Conservation (phyloP, 257 asterid species). For the Petunia axillaris region DNA sequence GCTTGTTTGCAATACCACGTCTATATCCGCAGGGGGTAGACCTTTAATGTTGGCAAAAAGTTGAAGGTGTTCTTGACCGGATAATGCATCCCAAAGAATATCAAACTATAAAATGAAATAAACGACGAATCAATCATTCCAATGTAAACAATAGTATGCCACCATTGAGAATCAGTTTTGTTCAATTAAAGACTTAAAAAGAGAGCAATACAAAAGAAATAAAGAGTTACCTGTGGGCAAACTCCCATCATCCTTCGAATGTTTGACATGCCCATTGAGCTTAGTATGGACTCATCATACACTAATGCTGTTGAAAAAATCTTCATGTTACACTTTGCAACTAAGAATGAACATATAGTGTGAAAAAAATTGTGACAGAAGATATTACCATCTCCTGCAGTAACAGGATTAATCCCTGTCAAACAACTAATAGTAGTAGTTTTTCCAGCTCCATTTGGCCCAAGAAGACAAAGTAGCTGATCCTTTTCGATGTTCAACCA, state of each 20-base stretch:
- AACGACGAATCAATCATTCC: neutral
- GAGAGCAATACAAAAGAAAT: conserved; percentile 26
- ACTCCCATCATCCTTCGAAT: conserved; percentile 91
- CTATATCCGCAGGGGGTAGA: conserved; percentile 60
- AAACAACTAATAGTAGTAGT: conserved; percentile 86
- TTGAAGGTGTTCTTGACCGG: conserved; percentile 83
- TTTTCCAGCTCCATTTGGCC: conserved; percentile 98
- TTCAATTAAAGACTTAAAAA: neutral
- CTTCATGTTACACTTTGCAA: conserved; percentile 18
- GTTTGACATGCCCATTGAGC: conserved; percentile 75
- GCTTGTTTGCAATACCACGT: conserved; percentile 43
- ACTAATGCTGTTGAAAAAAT: conserved; percentile 63
- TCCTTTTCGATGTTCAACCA: conserved; percentile 91
- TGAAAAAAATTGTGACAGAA: neutral
- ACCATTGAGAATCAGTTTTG: neutral
- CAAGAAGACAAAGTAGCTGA: conserved; percentile 93
- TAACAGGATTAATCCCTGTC: conserved; percentile 90
- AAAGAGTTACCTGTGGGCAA: conserved; percentile 77
- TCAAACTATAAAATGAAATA: conserved; percentile 62
- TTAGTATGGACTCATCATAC: conserved; percentile 78
- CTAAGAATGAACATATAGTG: conserved; percentile 1
- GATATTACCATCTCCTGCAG: conserved; percentile 87
- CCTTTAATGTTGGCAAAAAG: conserved; percentile 91
- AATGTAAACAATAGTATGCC: neutral
- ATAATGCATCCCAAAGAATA: conserved; percentile 86